phyloP scores from a whole-genome alignment of 306 rosid species.

The Vigna unguiculata region DNA sequence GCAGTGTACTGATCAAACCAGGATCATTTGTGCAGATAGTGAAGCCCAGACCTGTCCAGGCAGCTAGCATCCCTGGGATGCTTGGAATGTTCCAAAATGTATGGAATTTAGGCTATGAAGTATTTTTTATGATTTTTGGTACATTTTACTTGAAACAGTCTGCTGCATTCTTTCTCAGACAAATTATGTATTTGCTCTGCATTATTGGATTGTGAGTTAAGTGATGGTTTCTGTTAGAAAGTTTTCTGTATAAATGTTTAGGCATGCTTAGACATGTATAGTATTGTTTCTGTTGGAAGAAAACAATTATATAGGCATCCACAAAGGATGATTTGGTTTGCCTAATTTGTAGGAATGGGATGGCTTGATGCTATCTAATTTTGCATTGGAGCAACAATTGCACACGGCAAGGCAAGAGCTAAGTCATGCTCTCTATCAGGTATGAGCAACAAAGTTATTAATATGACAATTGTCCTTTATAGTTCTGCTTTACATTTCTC shows the following conservation, averaged over 20 bases:
- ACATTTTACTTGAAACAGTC: not conserved
- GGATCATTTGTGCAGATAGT: conserved; percentile 79
- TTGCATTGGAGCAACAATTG: conserved; percentile 91
- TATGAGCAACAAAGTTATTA: conserved; percentile 37
- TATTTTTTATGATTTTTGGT: conserved; percentile 1
- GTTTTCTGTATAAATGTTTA: conserved; percentile 1
- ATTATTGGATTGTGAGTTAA: not conserved
- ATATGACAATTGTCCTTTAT: not conserved
- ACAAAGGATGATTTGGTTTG: not conserved
- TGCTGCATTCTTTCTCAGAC: not conserved
- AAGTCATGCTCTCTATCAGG: conserved; percentile 97
- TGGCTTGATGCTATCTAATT: conserved; percentile 83
- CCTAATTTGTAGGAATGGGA: conserved; percentile 84
- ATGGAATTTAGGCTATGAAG: conserved; percentile 49
- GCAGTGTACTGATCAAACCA: conserved; percentile 37
- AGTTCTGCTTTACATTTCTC: conserved; percentile 11
- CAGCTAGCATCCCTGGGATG: conserved; percentile 99
- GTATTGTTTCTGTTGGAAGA: not conserved
- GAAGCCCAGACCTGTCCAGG: conserved; percentile 96
- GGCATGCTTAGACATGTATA: conserved; percentile 8
- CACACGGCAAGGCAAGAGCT: conserved; percentile 96
- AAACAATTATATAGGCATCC: not conserved
- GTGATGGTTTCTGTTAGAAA: conserved; percentile 30
- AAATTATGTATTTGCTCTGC: not conserved
- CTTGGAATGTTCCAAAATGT: conserved; percentile 98